Evolutionary conservation across 106 monocot species (phyloP).

Genomic region (Dendrobium nobile): DNA sequence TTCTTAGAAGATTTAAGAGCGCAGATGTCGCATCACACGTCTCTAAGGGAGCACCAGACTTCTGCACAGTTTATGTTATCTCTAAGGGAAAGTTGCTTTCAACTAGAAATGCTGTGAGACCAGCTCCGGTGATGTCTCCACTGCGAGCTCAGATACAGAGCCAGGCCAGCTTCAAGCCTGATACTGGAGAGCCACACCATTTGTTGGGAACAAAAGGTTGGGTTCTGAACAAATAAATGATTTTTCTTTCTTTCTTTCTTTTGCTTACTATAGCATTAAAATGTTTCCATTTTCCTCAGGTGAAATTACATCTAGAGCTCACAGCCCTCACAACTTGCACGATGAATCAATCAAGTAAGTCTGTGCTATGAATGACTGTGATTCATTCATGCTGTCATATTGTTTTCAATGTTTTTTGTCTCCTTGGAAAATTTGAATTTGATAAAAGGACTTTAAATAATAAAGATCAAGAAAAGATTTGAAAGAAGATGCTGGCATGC

Average conservation of each 20-base stretch:
- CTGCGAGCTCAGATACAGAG: constrained; percentile 44
- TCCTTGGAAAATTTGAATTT: neutral
- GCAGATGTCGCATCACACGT: constrained; percentile 21
- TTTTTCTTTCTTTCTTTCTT: neutral
- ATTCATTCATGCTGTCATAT: neutral
- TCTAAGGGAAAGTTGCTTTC: constrained; percentile 49
- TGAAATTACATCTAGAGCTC: neutral
- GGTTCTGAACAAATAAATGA: neutral
- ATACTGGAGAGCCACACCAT: neutral
- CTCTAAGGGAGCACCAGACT: constrained; percentile 67
- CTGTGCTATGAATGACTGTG: neutral
- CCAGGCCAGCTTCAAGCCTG: constrained; percentile 19
- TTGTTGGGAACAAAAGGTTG: constrained; percentile 3
- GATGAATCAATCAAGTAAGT: constrained; percentile 26
- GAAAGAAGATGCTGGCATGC: no score
- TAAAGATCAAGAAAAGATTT: no score
- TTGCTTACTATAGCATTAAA: neutral
- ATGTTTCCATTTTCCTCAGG: neutral
- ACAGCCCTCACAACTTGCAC: constrained; percentile 6
- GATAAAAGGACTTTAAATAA: neutral
- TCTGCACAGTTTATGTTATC: constrained; percentile 72
- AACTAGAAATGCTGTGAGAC: constrained; percentile 32
- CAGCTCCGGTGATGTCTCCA: constrained; percentile 45
- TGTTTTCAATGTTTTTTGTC: neutral
- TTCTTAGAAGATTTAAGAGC: constrained; percentile 49